Evolutionary conservation across 2,329 filamentous ascomycete species (phyloP), one percentile per base, ranked within the genome.

Genomic region (Magnaporthales sp.): DNA sequence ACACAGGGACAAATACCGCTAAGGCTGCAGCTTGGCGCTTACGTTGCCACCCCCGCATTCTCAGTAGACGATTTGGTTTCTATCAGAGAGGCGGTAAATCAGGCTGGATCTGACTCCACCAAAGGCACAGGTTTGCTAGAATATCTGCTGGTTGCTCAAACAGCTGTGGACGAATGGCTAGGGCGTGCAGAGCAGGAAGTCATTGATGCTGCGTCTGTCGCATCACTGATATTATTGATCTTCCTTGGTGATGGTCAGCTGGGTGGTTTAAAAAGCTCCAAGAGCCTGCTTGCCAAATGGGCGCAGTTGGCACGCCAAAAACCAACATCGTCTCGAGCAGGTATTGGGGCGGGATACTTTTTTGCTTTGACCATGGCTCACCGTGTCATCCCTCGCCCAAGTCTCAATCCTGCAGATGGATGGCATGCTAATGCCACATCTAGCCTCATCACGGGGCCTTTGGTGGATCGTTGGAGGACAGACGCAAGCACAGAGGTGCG

Each of bases 341-440:
- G 75, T 15, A 78, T 80, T 30, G 82, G 80, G 0, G 77, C 78
- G 26, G 84, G 83, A 1, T 83, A 84, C 72, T 83, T 87, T 68
- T 81, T 81, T 65, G 84, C 83, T 2, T 74, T 88, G 32, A 78
- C 81, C 29, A 79, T 81, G 70, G 80, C 83, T 0, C 82, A 84
- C 67, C 78, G 81, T 1, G 68, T 86, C 8, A 70, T 71, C 60
- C 71, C 63, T 54, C 68, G 68, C 2, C 32, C 70, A 10, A n/a
- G 32, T 22, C 15, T 19, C n/a, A 13, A 46, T 19, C 38, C 38
- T n/a, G n/a, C 4, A 46, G 38, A 46, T 13, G 15, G 15, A 46
- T 46, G 38, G 38, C 15, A n/a, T 46, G 26, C 30, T 8, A n/a
- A 24, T 24, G 61, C 61, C 26, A 31, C 15, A 24, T 30, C 30